Percentiles rank a stretch among this genome's conserved stretches.
phyloP scores from a whole-genome alignment of 805 yeast species.

The Starmerella davenportii region DNA sequence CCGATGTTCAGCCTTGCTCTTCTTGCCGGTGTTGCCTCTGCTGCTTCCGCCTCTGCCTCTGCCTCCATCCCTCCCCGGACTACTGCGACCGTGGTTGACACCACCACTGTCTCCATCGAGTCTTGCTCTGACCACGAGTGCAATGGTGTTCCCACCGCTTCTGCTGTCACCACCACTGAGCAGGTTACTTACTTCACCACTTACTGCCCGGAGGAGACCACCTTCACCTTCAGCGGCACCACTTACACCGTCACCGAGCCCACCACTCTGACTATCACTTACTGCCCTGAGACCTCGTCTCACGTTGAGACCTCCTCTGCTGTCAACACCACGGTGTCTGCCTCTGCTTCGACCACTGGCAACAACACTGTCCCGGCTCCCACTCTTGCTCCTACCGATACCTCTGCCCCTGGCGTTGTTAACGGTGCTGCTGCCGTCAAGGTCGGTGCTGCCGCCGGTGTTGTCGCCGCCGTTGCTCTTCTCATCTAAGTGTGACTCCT shows the following conservation, averaged over 20 bases:
- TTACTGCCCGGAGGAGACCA: neutral
- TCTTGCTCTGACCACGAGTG: constrained; percentile 7
- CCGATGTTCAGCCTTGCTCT: neutral
- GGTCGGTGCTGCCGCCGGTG: constrained; percentile 13
- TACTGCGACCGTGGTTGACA: constrained; percentile 7
- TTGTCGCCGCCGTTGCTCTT: constrained; percentile 15
- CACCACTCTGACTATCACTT: constrained; percentile 3
- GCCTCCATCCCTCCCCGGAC: neutral
- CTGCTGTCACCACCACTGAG: constrained; percentile 1
- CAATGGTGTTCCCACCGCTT: neutral
- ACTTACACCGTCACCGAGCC: constrained; percentile 3
- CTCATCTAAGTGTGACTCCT: constrained; percentile 8
- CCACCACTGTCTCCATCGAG: constrained; percentile 12
- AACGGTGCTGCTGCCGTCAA: constrained; percentile 1
- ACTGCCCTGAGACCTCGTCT: constrained; percentile 11
- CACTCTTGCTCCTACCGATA: neutral
- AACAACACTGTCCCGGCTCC: constrained; percentile 5
- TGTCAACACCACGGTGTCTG: neutral
- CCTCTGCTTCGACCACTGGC: neutral
- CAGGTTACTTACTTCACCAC: constrained; percentile 1
- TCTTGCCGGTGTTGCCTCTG: neutral
- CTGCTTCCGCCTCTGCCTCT: neutral
- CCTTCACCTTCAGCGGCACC: neutral
- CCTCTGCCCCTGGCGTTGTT: constrained; percentile 11
- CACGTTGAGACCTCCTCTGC: constrained; percentile 2